Evolutionary conservation across 2,329 filamentous ascomycete genomes (phyloP), one percentile per base, ranked within the genome.

Genomic region (Leptographium flavum): DNA sequence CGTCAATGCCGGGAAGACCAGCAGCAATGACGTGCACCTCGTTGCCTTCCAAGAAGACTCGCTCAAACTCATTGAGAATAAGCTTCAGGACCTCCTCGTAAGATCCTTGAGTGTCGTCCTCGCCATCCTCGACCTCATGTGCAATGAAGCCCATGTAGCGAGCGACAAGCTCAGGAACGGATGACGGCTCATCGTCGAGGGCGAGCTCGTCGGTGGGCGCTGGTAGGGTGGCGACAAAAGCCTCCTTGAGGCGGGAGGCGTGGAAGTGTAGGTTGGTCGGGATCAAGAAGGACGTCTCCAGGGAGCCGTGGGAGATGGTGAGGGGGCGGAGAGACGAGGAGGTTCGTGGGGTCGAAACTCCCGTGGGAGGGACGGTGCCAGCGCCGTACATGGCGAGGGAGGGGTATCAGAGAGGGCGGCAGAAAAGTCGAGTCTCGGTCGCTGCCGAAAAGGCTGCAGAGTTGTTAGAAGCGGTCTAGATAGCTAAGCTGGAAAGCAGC

Each of bases 121-220:
- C 92, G 46, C 87, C 87, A 57, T 93, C 85, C 45, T 94, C 87
- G 33, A 95, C 83, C 68, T 95, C 85, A 52, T 76, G 70, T 52
- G 90, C 87, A 49, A 95, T 76, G 61, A 87, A 93, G 55, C 87
- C 87, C 60, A 98, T 79, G 66, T 94, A 98, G 61, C 90, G 79
- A 50, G 87, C 88, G 28, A 98, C 87, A 49, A 98, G 74, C 69
- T 98, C 92, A 38, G 86, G 70, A 39, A 88, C 79, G 22, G 93
- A 98, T 32, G 92, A 96, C n/a, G 92, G 92, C 71, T 98, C 93
- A 57, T 98, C 92, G 70, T 98, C 93, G 61, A 90, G 87, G 50
- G 92, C 93, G 52, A 96, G 78, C 71, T 98, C 92, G 62, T 98
- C 92, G 61, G 93, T 98, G 47, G 92, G 85, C 57, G 81, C 73